Conservation (phyloP, 179 eudicot genomes). For the Drosera spatulata region DNA sequence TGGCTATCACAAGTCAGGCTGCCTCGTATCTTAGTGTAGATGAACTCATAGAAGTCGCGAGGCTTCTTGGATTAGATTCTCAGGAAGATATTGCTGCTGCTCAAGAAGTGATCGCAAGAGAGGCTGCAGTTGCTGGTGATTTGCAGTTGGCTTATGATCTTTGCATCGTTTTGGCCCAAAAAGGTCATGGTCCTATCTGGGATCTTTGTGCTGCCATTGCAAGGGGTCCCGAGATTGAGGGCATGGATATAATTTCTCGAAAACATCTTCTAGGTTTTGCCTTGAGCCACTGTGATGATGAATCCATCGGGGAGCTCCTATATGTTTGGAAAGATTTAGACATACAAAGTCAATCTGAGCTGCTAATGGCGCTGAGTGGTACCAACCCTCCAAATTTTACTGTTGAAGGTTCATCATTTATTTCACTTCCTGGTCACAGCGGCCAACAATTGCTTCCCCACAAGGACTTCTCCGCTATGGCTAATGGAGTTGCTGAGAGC, state of each 20-base stretch:
- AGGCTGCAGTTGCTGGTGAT: constrained; percentile 98
- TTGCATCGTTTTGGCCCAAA: constrained; percentile 78
- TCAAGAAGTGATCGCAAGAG: constrained; percentile 97
- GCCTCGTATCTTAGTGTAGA: constrained; percentile 92
- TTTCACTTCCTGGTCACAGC: constrained; percentile 18
- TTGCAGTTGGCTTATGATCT: constrained; percentile 85
- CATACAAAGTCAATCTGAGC: constrained; percentile 68
- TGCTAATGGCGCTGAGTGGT: constrained; percentile 44
- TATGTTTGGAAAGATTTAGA: constrained; percentile 95
- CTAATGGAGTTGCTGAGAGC: constrained; percentile 18
- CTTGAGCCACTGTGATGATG: constrained; percentile 95
- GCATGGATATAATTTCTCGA: constrained; percentile 63
- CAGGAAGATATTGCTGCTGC: constrained; percentile 74
- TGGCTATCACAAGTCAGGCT: constrained; percentile 85
- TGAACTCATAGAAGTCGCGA: constrained; percentile 87
- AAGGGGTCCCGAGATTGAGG: constrained; percentile 82
- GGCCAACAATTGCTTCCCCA: constrained; percentile 17
- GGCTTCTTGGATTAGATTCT: constrained; percentile 88
- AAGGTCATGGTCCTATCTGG: constrained; percentile 88
- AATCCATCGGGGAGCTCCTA: constrained; percentile 86
- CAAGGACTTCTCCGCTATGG: constrained; percentile 27
- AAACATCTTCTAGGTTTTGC: constrained; percentile 90
- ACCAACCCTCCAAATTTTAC: constrained; percentile 37
- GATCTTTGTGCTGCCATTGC: constrained; percentile 98
- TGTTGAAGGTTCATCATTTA: constrained; percentile 22